Base-by-base conservation (phyloP, 345 rosid genomes). In the Anastatica hierochuntica region DNA sequence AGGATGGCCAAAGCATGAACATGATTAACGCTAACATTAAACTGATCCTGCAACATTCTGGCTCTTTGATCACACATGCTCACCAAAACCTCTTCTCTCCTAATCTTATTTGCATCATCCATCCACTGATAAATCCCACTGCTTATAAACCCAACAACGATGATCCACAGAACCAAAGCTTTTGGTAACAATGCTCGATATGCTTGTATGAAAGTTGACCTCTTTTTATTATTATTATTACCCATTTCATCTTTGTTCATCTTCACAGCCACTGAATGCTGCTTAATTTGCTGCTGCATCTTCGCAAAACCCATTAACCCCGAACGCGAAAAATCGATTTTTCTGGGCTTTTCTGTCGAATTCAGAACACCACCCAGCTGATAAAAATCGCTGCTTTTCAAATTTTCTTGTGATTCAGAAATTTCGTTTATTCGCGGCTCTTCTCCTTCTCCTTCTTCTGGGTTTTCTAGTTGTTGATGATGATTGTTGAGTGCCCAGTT, bases 51-150 rank as follows among this genome's bases (percentile, higher is more conserved):
- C 76, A 92, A 66, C 96, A 92, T 92, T 56, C 98, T 78, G 0
- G 98, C 95, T 68, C 98, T 76, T 56, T 84, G 88, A 66, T 92
- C 96, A 75, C 98, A 92, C 98, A 88, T 92, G 56, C 86, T 80
- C 5, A 70, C 76, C 68, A 92, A 43, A 12, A 72, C 82, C 41
- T 92, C 98, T 63, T 76, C 75, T 70, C 95, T 84, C 70, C 84
- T 70, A 48, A 77, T 75, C 63, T 78, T 85, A 47, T 70, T 74
- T 13, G 70, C 49, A 54, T 72, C 75, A 67, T 92, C 86, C 90
- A 87, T 82, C 12, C 48, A 19, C 52, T 66, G 70, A 68, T 74
- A 92, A 56, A 85, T 69, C 49, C 27, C 36, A 56, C 52, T 29
- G 70, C 92, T 72, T 8, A 70, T 0, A 45, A 69, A 56, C 37